These are phyloP conservation scores for Wickerhamomyces chambardii DNA, from an alignment of 805 yeast genomes.

Conservation along the genomic window DNA sequence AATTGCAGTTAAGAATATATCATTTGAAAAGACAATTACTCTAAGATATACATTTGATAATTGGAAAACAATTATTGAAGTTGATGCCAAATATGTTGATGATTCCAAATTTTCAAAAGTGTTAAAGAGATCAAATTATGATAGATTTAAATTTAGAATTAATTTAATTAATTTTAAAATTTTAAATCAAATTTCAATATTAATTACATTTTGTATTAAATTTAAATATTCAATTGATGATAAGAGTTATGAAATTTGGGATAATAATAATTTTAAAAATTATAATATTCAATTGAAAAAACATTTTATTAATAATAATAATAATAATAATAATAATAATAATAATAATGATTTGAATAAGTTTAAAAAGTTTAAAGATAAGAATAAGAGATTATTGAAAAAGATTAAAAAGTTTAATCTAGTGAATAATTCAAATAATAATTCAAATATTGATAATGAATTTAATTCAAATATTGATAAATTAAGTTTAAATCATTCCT, in stretches of 20 bases:
- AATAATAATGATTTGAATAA: slow-evolving; percentile 1
- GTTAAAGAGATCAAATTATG: slow-evolving; percentile 44
- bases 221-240: slow-evolving; percentile 31
- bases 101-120: slow-evolving; percentile 36
- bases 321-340: slow-evolving; percentile 1
- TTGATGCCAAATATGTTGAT: slow-evolving; percentile 50
- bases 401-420: no score
- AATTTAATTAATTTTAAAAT: slow-evolving; percentile 28
- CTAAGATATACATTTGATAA: slow-evolving; percentile 68
- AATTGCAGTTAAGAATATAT: slow-evolving; percentile 68
- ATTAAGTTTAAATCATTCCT: no score
- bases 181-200: slow-evolving; percentile 6
- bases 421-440: neutral
- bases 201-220: slow-evolving; percentile 39
- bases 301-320: neutral
- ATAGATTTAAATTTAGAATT: slow-evolving; percentile 62
- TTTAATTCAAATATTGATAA: no score
- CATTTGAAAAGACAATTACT: slow-evolving; percentile 58
- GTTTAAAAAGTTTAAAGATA: no score
- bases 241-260: slow-evolving; percentile 58
- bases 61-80: slow-evolving; percentile 72
- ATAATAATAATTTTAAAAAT: slow-evolving; percentile 55
- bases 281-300: slow-evolving; percentile 32
- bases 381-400: no score
- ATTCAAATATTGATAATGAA: no score